Conservation (phyloP, 116 monocot genomes). For the Trichopus zeylanicus region DNA sequence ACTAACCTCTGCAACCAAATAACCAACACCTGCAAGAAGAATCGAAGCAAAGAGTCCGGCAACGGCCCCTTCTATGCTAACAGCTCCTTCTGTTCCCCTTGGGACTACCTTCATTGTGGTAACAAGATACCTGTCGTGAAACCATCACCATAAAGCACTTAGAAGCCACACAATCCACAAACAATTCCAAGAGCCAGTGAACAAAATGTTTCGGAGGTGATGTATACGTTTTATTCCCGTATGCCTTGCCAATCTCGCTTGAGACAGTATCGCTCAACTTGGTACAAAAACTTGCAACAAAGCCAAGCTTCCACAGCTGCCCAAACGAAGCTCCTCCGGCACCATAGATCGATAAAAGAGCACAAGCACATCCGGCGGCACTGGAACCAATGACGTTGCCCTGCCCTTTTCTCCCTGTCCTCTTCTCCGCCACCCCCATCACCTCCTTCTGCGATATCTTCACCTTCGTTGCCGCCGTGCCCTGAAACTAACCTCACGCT, state of each 20-base stretch:
- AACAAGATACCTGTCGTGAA: conserved; percentile 64
- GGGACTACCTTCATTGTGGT: conserved; percentile 88
- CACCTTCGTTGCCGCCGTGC: conserved; percentile 80
- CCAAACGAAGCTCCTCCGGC: conserved; percentile 37
- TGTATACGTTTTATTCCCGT: conserved; percentile 76
- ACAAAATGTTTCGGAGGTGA: neutral
- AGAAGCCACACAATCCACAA: neutral
- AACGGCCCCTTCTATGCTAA: conserved; percentile 84
- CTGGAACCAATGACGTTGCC: conserved; percentile 91
- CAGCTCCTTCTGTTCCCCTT: conserved; percentile 92
- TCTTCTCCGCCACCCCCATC: conserved; percentile 85
- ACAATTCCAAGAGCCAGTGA: no score
- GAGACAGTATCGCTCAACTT: conserved; percentile 97
- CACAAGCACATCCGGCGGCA: conserved; percentile 78
- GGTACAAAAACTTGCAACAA: conserved; percentile 92
- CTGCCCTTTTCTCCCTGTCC: conserved; percentile 81
- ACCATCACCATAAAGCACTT: conserved; percentile 1
- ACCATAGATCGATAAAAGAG: conserved; percentile 61
- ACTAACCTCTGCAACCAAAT: conserved; percentile 58
- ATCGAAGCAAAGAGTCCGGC: conserved; percentile 76
- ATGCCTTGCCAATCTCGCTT: conserved; percentile 96
- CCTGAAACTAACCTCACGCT: conserved; percentile 20
- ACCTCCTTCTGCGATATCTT: conserved; percentile 88
- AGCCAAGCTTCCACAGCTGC: conserved; percentile 69
- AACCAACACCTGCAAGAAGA: conserved; percentile 57